phyloP scores from a whole-genome alignment of 1,139 yeast genomes.

The Hyphopichia fennica region DNA sequence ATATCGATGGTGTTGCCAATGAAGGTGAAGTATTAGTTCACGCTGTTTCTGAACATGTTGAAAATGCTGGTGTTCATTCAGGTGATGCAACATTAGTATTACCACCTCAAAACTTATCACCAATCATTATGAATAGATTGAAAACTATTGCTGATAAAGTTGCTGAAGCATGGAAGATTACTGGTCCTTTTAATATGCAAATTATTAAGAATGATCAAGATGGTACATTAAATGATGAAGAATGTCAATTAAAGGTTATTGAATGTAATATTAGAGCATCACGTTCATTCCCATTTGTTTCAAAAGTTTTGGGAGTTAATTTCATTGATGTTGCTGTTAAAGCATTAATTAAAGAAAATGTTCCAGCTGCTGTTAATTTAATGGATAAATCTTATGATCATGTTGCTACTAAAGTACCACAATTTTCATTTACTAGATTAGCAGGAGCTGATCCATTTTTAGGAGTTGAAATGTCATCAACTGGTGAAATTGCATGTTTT shows the following conservation, averaged over 20 bases:
- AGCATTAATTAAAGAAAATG: slow-evolving; percentile 74
- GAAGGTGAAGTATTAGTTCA: slow-evolving; percentile 96
- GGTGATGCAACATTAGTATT: slow-evolving; percentile 98
- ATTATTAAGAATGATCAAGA: slow-evolving; percentile 83
- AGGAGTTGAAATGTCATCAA: slow-evolving; percentile 98
- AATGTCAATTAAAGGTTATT: slow-evolving; percentile 82
- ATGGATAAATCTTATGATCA: slow-evolving; percentile 63
- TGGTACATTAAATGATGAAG: slow-evolving; percentile 38
- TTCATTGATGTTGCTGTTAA: slow-evolving; percentile 92
- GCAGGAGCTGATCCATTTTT: slow-evolving; percentile 99
- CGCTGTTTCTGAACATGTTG: slow-evolving; percentile 98
- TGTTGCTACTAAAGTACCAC: slow-evolving; percentile 97
- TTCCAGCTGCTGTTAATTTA: slow-evolving; percentile 68
- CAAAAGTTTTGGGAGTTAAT: slow-evolving; percentile 91
- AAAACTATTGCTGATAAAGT: slow-evolving; percentile 46
- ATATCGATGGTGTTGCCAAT: slow-evolving; percentile 97
- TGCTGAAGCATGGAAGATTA: slow-evolving; percentile 90
- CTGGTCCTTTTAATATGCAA: slow-evolving; percentile 98
- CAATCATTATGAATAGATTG: slow-evolving; percentile 68
- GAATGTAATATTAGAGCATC: slow-evolving; percentile 99
- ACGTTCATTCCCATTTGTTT: slow-evolving; percentile 97
- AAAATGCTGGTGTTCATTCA: slow-evolving; percentile 98
- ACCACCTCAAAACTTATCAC: slow-evolving; percentile 94
- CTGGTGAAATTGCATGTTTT: slow-evolving; percentile 97
- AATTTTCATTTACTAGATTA: slow-evolving; percentile 94